phyloP scores from a whole-genome alignment of 169 alveolate species.

The Cryptosporidium muris region DNA sequence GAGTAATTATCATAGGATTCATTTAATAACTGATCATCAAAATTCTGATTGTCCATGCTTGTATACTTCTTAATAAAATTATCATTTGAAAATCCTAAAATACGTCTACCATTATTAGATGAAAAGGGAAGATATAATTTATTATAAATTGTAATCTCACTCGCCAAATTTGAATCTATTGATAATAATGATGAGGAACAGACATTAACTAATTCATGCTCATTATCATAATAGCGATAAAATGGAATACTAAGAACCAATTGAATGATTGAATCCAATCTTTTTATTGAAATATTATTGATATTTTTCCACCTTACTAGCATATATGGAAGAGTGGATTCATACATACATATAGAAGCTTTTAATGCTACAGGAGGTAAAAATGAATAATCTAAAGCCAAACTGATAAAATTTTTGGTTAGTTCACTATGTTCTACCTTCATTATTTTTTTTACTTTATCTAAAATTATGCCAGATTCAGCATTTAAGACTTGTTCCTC shows the following conservation, averaged over 20 bases:
- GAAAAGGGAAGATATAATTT: too few relatives aligned
- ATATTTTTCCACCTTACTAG: conserved; percentile 50
- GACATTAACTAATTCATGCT: conserved; percentile 27
- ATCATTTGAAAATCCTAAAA: too few relatives aligned
- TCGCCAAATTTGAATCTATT: background rate
- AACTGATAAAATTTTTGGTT: conserved; percentile 19
- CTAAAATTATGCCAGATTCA: conserved; percentile 8
- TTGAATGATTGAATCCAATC: conserved; percentile 53
- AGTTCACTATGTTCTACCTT: conserved; percentile 9
- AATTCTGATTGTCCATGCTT: too few relatives aligned
- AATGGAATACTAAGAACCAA: conserved; percentile 48
- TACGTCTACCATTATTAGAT: too few relatives aligned
- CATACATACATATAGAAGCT: conserved; percentile 60
- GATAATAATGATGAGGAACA: conserved; percentile 22
- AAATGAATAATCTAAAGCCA: conserved; percentile 63
- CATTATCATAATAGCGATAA: conserved; percentile 50
- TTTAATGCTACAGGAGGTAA: conserved; percentile 38
- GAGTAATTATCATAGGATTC: too few relatives aligned
- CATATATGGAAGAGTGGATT: conserved; percentile 52
- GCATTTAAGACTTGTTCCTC: conserved; percentile 18
- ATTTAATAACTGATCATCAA: too few relatives aligned
- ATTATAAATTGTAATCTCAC: too few relatives aligned
- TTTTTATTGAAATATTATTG: conserved; percentile 10
- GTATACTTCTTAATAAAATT: too few relatives aligned
- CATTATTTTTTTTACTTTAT: conserved; percentile 7